Evolutionary conservation across 1,284 basidiomycete species (phyloP), one percentile per base, ranked within the genome.

Genomic region (Apiotrichum akiyoshidainum): DNA sequence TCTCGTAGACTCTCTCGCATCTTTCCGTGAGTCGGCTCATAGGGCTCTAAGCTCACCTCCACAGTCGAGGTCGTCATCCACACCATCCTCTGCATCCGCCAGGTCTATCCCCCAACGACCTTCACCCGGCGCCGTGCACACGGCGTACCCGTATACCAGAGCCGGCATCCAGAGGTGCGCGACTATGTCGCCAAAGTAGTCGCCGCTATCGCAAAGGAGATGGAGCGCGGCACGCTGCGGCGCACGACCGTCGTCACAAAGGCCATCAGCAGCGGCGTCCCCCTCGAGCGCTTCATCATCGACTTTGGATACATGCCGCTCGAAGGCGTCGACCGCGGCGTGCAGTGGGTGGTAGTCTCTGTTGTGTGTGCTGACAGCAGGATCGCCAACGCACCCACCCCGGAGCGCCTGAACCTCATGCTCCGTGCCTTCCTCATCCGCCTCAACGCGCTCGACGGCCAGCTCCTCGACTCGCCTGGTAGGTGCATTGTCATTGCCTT

Each of bases 21-120:
- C 73, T 0, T 72, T 75, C 57, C 63, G 74, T 76, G 52, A 33
- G 71, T 61, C 42, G 1, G n/a, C 37, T 14, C 26, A 5, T 37
- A 39, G 22, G 40, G 48, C 37, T 17, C 44, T 16, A 8, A 7
- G 10, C 40, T 55, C 22, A 46, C 46, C 17, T 8, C n/a, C 6
- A 17, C 46, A 94, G 92, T 98, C 67, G 94, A 98, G 75, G 89
- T 94, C 26, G 89, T 90, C 2, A 86, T 96, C 59, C 93, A 97
- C 73, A 88, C 87, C 1, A 90, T 98, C 60, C 83, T 98, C 1
- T 95, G 90, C 70, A 85, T 93, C 26, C 87, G 94, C 26, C 86
- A 88, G 62, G 83, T 98, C 49, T 98, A 98, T 69, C 94, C 94
- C 0, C 81, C 86, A 11, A 89, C 90, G 39, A 81, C 95, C 14